Evolutionary conservation across 257 asterid genomes (phyloP), one percentile per base, ranked within the genome.

Genomic region (Buddleja alternifolia): DNA sequence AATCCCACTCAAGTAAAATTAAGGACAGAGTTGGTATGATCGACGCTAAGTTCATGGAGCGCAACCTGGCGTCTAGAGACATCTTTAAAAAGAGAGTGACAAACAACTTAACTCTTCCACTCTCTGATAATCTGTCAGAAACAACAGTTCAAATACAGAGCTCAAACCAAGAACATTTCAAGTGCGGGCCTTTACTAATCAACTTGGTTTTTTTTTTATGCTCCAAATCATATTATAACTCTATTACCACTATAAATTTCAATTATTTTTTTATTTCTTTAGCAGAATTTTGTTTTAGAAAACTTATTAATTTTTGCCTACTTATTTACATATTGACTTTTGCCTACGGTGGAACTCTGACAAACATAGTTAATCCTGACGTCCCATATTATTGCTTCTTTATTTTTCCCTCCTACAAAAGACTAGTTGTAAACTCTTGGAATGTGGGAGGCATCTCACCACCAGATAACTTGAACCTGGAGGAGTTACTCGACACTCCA

Each of bases 341-440:
- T 44, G 58, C 37, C n/a, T 32, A 14, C 8, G n/a, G 42, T n/a
- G 55, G 47, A 32, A 37, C 11, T 52, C 61, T 51, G 51, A 17
- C 25, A 64, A 45, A 53, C 53, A 69, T 19, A 39, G 39, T 50
- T 60, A 63, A 50, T 46, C 51, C 79, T 75, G 53, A 78, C 54
- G 10, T 56, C n/a, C 39, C 40, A 58, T 73, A 41, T 50, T 59
- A 46, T 45, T 73, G 58, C 50, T 58, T 77, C 70, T 72, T 66
- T 51, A 46, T 65, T 11, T n/a, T 10, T 37, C 55, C 34, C 69
- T 42, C 17, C 63, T 11, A 32, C 37, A 58, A 80, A 67, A 86
- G 90, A 51, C 73, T 86, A 70, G 75, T 74, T 67, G 93, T 82
- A 70, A 79, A 88, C 83, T 84, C 90, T 51, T 86, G 93, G 93